Conservation (phyloP, 345 rosid species). For the Excoecaria agallocha region DNA sequence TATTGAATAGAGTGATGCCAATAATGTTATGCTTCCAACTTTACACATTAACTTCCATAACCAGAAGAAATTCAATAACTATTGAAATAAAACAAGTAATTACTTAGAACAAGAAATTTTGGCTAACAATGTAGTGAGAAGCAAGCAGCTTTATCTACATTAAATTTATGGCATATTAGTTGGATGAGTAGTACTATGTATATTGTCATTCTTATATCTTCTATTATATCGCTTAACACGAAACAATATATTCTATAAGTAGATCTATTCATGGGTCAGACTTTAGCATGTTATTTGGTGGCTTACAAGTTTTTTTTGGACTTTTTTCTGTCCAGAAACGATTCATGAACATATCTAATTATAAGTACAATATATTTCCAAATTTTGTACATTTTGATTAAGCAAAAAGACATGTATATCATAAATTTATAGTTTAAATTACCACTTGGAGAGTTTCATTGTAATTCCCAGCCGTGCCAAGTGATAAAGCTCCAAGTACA, state of each 20-base stretch:
- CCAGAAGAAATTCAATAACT: neutral
- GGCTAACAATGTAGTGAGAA: neutral
- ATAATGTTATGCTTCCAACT: neutral
- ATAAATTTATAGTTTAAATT: neutral
- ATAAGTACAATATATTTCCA: no score
- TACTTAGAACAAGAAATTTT: neutral
- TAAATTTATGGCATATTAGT: neutral
- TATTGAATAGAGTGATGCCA: neutral
- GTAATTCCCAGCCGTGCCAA: constrained; percentile 23
- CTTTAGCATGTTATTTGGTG: no score
- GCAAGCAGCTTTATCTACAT: neutral
- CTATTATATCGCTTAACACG: no score
- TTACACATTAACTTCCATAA: neutral
- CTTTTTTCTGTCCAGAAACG: no score
- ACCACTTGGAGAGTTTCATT: constrained; percentile 51
- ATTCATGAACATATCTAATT: no score
- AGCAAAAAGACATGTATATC: neutral
- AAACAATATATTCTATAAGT: no score
- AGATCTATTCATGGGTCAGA: no score
- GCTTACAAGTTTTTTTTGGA: no score
- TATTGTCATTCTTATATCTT: no score
- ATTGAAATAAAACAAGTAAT: neutral
- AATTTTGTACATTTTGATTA: neutral
- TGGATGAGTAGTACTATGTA: no score
- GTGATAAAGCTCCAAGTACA: constrained; percentile 32